Evolutionary conservation across 1,284 basidiomycete species (phyloP), one percentile per base, ranked within the genome.

Genomic region (Boletus mariae): DNA sequence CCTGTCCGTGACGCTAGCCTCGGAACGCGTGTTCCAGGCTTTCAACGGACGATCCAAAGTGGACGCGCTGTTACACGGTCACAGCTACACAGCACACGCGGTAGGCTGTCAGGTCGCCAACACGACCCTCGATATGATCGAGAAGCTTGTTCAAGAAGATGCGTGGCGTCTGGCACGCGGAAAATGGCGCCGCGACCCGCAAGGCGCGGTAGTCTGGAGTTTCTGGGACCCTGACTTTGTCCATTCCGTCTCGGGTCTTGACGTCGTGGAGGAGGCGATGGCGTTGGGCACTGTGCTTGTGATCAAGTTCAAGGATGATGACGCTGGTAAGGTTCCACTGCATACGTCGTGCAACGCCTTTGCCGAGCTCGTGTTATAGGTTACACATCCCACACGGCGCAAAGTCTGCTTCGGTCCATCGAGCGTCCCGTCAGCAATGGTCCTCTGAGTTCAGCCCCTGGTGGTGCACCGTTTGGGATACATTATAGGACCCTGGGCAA

Each of bases 1-100:
- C 3, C 79, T 98, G 35, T 83, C 91, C 1, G 83, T 87, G 10
- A 97, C 94, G 0, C 80, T 99, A 25, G 88, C 96, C 1, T 84
- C 84, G 0, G 75, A 85, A 49, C 79, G 80, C 8, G 85, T 98
- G 44, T 99, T 95, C 73, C 68, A 80, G 28, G 84, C 88, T 1
- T 98, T 98, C 73, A 73, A 81, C 37, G 82, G 89, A 49, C 78
- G 83, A 28, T 77, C 78, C 42, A 98, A 98, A 69, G 81, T 81
- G 17, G 84, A 92, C 57, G 94, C 96, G 11, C 74, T 99, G 7
- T 73, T 98, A 4, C 96, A 99, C 59, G 96, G 96, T 0, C 96
- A 99, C 70, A 93, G 89, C 54, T 99, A 99, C 71, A 94, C 92
- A 1, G 94, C 94, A 4, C 91, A 96, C 65, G 83, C 94, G 0